Percentiles rank a stretch among this genome's conserved stretches.
Conservation (phyloP, 2,329 filamentous ascomycete species). For the Paraconiothyrium brasiliense region DNA sequence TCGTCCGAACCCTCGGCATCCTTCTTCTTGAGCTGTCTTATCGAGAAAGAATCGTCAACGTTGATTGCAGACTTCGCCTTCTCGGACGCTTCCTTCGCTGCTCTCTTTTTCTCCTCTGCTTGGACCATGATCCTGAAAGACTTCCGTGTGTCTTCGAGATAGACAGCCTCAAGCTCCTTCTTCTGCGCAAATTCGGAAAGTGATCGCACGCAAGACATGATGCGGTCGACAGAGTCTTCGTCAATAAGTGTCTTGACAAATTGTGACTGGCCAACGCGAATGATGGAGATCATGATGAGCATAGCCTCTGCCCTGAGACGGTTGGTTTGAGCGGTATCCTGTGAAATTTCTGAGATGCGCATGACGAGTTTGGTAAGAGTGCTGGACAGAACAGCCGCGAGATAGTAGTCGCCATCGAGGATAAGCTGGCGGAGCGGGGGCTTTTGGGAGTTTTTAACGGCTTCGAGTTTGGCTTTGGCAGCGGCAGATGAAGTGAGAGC, state of each 20-base stretch:
- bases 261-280: conserved; percentile 97
- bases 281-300: conserved; percentile 99
- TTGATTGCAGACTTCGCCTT: conserved; percentile 94
- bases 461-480: conserved; percentile 89
- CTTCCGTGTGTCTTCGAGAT: conserved; percentile 92
- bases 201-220: conserved; percentile 96
- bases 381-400: conserved; percentile 93
- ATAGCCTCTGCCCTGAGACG: conserved; percentile 95
- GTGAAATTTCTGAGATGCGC: conserved; percentile 93
- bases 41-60: conserved; percentile 92
- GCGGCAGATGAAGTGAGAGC: conserved; percentile 93
- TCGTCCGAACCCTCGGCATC: conserved; percentile 82
- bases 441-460: conserved; percentile 96
- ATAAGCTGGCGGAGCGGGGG: conserved; percentile 91
- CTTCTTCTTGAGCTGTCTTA: conserved; percentile 92
- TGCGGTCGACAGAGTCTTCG: conserved; percentile 96
- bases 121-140: conserved; percentile 98
- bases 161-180: conserved; percentile 90
- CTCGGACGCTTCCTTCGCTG: conserved; percentile 90
- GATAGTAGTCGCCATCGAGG: conserved; percentile 95
- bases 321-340: conserved; percentile 87
- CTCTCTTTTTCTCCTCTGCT: conserved; percentile 96
- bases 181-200: conserved; percentile 88
- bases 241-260: conserved; percentile 98
- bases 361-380: conserved; percentile 97